Evolutionary conservation across 1,284 basidiomycete genomes (phyloP).

Genomic region (Puccinia novopanici): DNA sequence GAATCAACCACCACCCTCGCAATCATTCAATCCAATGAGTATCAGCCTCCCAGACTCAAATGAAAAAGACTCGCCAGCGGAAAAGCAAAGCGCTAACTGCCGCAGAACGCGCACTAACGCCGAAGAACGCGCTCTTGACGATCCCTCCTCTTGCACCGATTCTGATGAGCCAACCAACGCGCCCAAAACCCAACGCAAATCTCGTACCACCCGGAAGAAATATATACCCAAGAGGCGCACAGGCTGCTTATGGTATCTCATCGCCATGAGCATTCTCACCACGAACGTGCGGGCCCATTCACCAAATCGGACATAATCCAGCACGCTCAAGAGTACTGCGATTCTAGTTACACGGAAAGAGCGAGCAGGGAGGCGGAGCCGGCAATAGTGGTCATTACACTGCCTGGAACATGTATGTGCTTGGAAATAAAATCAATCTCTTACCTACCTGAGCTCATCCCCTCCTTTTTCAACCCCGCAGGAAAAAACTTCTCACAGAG

Average conservation of each 20-base stretch:
- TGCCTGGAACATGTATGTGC: conserved; percentile 57
- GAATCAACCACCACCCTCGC: not conserved
- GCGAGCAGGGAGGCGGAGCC: conserved; percentile 29
- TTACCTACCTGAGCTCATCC: not conserved
- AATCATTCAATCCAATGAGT: not conserved
- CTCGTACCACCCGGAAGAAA: conserved; percentile 47
- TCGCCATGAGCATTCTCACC: conserved; percentile 55
- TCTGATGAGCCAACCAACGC: not conserved
- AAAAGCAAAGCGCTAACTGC: conserved; percentile 7
- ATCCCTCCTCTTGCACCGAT: not conserved
- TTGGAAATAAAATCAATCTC: not conserved
- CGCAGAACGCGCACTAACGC: conserved; percentile 5
- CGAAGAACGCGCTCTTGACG: conserved; percentile 1
- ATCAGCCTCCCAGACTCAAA: conserved; percentile 8
- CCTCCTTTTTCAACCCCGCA: not conserved
- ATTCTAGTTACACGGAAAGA: conserved; percentile 48
- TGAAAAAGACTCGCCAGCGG: not conserved
- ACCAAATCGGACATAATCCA: conserved; percentile 57
- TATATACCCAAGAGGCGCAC: conserved; percentile 57
- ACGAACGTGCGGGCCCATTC: not conserved
- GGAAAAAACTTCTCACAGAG: conserved; percentile 57
- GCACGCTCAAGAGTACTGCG: conserved; percentile 56
- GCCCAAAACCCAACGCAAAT: conserved; percentile 2
- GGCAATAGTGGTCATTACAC: conserved; percentile 54
- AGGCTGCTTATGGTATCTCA: conserved; percentile 57